Base-by-base conservation (phyloP, 2,329 filamentous ascomycete species). In the Alternaria gansuensis region DNA sequence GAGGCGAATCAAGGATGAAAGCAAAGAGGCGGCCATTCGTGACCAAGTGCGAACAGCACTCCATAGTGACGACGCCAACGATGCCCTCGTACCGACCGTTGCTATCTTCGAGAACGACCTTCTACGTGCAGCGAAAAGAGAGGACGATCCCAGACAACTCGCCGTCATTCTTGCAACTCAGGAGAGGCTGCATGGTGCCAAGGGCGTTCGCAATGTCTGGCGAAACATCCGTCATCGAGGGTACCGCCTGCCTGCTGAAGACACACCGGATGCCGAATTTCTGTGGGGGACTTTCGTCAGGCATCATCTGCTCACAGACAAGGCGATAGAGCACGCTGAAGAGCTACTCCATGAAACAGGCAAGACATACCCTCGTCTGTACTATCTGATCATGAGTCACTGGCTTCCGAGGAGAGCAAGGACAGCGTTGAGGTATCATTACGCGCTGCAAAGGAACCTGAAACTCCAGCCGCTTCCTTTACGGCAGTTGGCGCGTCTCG, bases 201-300 rank as follows among this genome's bases (percentile, higher is more conserved):
- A 67, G 21, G 83, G 82, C 10, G 74, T 82, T 5, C 45, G 65
- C n/a, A 71, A 75, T 6, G 75, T 83, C 5, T 85, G 82, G 80
- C 60, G 75, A 31, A 77, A 72, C 3, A 43, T 77, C 80, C 71
- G 71, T 65, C 50, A 64, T 11, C 70, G 76, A 24, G 65, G 70
- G 3, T 67, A 82, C 24, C 65, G 73, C 23, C 61, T 85, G 10
- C 82, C 82, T 13, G 74, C 67, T 2, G 60, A 65, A 11, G 78
- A 79, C 17, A 71, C 66, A 14, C 51, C 60, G n/a, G 64, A 78
- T 4, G 79, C 81, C 17, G 70, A 78, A 8, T 70, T 70, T 11
- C 60, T 85, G 6, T 85, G 83, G 83, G 68, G 70, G 0, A 78
- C 74, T 0, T 80, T 85, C 46, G 62, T 84, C 44, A 73, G 75